Percentiles rank a stretch among this genome's conserved stretches.
phyloP scores from a whole-genome alignment of 495 filamentous ascomycete genomes.

The Ascodesmis nigricans region DNA sequence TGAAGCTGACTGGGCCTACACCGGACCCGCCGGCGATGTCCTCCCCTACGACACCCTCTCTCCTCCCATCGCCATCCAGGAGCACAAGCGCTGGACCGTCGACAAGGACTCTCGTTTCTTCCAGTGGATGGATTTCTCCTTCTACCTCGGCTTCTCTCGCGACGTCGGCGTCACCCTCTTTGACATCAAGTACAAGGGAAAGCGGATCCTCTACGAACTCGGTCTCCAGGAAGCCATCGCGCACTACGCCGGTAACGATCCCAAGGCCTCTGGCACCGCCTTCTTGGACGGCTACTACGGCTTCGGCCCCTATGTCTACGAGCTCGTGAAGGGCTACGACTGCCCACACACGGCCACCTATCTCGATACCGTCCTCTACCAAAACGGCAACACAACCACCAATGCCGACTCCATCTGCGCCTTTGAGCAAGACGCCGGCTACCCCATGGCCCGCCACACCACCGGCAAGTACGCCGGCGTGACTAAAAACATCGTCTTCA shows the following conservation, averaged over 20 bases:
- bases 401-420: constrained; percentile 29
- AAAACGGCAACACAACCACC: constrained; percentile 24
- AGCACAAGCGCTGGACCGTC: constrained; percentile 24
- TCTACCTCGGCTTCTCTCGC: constrained; percentile 28
- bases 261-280: constrained; percentile 24
- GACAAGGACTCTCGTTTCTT: constrained; percentile 29
- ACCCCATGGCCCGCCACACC: constrained; percentile 28
- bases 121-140: constrained; percentile 32
- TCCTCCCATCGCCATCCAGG: constrained; percentile 24
- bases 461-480: constrained; percentile 20
- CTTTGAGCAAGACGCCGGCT: constrained; percentile 29
- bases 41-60: constrained; percentile 23
- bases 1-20: constrained; percentile 27
- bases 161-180: constrained; percentile 28
- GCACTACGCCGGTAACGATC: constrained; percentile 33
- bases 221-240: constrained; percentile 33
- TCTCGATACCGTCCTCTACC: constrained; percentile 25
- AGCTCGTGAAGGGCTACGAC: constrained; percentile 31
- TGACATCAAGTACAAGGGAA: constrained; percentile 31
- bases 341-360: constrained; percentile 31
- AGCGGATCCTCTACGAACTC: constrained; percentile 34
- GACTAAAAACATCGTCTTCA: constrained; percentile 29
- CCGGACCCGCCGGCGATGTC: constrained; percentile 21
- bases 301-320: constrained; percentile 27
- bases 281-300: constrained; percentile 30